phyloP scores from a whole-genome alignment of 805 yeast species.

The Gaillardinia entomophila region DNA sequence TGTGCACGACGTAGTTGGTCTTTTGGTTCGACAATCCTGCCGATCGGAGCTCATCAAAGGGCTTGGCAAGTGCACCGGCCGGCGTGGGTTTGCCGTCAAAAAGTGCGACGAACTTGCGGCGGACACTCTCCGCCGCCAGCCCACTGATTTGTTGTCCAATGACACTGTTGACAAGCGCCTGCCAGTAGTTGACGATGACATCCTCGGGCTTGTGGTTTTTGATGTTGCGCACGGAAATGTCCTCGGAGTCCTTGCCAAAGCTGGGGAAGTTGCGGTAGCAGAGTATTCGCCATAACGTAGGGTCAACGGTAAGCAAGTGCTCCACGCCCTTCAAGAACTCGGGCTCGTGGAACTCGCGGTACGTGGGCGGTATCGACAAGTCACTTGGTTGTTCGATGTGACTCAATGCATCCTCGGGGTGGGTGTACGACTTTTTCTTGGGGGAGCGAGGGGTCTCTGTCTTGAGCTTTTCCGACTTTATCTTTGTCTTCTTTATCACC shows the following conservation, averaged over 20 bases:
- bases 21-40: constrained; percentile 71
- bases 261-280: constrained; percentile 22
- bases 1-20: constrained; percentile 52
- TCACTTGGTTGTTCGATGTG: constrained; percentile 9
- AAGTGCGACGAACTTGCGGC: constrained; percentile 34
- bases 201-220: constrained; percentile 7
- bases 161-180: constrained; percentile 34
- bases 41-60: constrained; percentile 45
- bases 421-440: constrained; percentile 3
- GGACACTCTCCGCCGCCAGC: constrained; percentile 68
- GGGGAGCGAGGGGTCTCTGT: constrained; percentile 1
- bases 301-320: constrained; percentile 24
- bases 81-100: constrained; percentile 46
- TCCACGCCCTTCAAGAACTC: constrained; percentile 28
- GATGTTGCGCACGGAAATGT: constrained; percentile 1
- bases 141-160: constrained; percentile 78
- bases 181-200: constrained; percentile 28
- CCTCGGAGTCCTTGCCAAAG: constrained; percentile 8
- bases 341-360: constrained; percentile 19
- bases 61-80: constrained; percentile 30
- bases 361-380: background rate
- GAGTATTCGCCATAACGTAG: constrained; percentile 27
- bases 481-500: background rate
- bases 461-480: constrained; percentile 1
- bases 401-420: constrained; percentile 11